Evolutionary conservation across 352 stramenopile genomes (phyloP).

Genomic region (Elongisporangium anandrum): DNA sequence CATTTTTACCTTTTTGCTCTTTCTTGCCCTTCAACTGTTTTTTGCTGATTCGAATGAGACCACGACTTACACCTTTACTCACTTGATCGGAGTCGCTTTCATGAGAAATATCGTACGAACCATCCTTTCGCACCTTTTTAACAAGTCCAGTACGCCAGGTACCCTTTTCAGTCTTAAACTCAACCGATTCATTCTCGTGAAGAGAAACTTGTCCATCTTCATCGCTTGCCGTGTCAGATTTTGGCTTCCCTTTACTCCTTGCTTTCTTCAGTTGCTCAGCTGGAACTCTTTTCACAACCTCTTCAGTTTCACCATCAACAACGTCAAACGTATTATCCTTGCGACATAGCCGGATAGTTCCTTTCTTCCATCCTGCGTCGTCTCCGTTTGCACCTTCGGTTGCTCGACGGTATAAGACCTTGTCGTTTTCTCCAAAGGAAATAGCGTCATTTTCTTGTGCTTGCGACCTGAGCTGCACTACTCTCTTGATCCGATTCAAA

Average conservation of each 20-base stretch:
- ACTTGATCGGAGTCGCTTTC: slow-evolving; percentile 33
- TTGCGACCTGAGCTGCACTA: not conserved
- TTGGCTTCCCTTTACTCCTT: slow-evolving; percentile 6
- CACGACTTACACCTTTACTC: slow-evolving; percentile 21
- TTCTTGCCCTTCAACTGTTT: slow-evolving; percentile 13
- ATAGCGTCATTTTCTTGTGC: too few relatives aligned
- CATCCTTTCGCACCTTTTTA: slow-evolving; percentile 30
- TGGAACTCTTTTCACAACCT: slow-evolving; percentile 26
- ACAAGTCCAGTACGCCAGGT: slow-evolving; percentile 31
- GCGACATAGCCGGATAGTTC: slow-evolving; percentile 21
- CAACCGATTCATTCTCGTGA: slow-evolving; percentile 20
- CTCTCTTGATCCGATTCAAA: slow-evolving; percentile 12
- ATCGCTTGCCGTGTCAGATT: slow-evolving; percentile 8
- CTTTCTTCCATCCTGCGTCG: slow-evolving; percentile 20
- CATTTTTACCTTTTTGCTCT: too few relatives aligned
- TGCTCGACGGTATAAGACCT: slow-evolving; percentile 12
- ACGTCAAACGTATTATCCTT: slow-evolving; percentile 29
- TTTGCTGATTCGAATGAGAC: slow-evolving; percentile 17
- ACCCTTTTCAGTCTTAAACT: slow-evolving; percentile 34
- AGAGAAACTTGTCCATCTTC: slow-evolving; percentile 10
- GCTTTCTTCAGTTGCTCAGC: slow-evolving; percentile 7
- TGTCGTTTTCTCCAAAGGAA: slow-evolving; percentile 15
- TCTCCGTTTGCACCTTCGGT: slow-evolving; percentile 2
- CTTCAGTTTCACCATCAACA: slow-evolving; percentile 20
- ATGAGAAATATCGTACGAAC: slow-evolving; percentile 40